phyloP scores from a whole-genome alignment of 495 filamentous ascomycete species.

The Aspergillus ostianus region DNA sequence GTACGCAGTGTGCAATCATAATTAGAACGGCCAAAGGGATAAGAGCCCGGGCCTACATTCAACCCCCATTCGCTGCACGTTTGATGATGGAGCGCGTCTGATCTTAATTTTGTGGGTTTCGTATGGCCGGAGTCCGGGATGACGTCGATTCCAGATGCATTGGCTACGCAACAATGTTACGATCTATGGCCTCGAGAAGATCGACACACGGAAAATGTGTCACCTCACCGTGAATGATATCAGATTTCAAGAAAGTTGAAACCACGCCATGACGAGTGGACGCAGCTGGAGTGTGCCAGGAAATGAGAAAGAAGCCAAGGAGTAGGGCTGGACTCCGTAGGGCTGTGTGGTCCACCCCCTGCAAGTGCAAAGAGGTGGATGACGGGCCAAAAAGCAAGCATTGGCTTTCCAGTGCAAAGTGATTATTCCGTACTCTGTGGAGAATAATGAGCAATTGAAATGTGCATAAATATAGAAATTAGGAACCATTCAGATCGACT shows the following conservation, averaged over 20 bases:
- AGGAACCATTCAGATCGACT: neutral
- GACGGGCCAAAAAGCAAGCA: neutral
- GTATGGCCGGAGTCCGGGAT: neutral
- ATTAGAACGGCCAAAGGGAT: too few species aligned
- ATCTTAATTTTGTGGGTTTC: neutral
- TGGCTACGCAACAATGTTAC: too few species aligned
- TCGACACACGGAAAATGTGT: too few species aligned
- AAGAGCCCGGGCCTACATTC: too few species aligned
- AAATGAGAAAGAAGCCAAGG: neutral
- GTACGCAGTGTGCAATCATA: too few species aligned
- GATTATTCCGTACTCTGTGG: too few species aligned
- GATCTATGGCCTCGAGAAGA: neutral
- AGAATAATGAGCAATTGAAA: neutral
- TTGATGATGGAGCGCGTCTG: neutral
- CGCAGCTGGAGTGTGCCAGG: neutral
- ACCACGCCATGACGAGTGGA: neutral
- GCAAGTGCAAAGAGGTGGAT: neutral
- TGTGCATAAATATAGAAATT: conserved; percentile 8
- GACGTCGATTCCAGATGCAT: neutral
- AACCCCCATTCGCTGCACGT: neutral
- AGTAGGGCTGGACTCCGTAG: conserved; percentile 5
- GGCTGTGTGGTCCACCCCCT: conserved; percentile 14
- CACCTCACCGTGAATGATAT: neutral
- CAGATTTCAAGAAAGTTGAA: neutral
- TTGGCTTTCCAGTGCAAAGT: neutral